Base-by-base conservation (phyloP, 768 basidiomycete species). In the Termitomyces sp. region DNA sequence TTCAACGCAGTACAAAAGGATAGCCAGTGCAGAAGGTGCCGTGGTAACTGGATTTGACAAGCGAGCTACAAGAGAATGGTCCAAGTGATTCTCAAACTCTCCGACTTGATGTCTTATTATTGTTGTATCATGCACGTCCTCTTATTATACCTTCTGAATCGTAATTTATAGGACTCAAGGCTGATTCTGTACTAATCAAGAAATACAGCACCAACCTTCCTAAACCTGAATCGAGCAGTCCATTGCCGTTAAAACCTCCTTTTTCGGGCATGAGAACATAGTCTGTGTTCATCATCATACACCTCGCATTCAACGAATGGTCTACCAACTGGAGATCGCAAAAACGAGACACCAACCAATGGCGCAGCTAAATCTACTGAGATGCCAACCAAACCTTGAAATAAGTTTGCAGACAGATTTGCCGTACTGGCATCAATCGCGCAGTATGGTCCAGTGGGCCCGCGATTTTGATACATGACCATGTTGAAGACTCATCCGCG, bases 361-460 rank as follows among this genome's bases (percentile, higher is more conserved):
- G 85, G 83, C 18, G 73, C 72, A 1, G 82, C 75, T 33, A 88
- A 76, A 29, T 76, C 75, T 29, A 80, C 75, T 58, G 87, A 69
- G 22, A 86, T 76, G 4, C 85, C 85, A 3, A 81, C 83, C 62
- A 87, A 65, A 55, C 70, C 84, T 29, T n/a, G 39, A 22, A 18
- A n/a, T n/a, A 39, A n/a, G 37, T n/a, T 18, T 39, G 7, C 7
- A 39, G 42, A 51, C 34, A 28, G 22, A 33, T 46, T 37, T 39
- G 13, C 31, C 41, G 33, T 2, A 28, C 10, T 31, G 24, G 18
- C n/a, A 34, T 22, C 10, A 8, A 44, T 12, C n/a, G 65, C 75
- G 57, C 50, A 83, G 85, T 76, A 60, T 87, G 86, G 60, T 84
- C 82, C 83, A 88, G 83, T 3, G 84, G 85, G 3, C 86, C 87